Evolutionary conservation across 352 stramenopile species (phyloP).

Genomic region (Globisporangium spiculum): DNA sequence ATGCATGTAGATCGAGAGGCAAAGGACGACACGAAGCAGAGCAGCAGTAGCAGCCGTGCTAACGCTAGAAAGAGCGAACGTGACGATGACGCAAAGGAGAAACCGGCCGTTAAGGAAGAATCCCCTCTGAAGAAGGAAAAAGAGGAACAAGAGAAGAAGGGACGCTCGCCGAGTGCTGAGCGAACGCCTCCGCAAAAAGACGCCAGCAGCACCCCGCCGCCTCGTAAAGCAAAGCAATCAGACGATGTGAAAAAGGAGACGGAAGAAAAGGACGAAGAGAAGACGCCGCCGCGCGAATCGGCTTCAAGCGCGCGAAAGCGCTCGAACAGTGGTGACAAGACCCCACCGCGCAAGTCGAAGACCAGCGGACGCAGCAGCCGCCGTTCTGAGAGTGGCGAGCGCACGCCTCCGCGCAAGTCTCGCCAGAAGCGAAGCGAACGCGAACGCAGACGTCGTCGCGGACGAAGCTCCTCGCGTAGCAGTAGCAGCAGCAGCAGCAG

Average conservation of each 20-base stretch:
- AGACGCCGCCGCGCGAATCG: constrained; percentile 7
- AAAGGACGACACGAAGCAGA: background rate
- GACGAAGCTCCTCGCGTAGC: constrained; percentile 8
- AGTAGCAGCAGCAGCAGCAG: constrained; percentile 1
- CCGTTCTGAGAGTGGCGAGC: constrained; percentile 12
- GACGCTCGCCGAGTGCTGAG: constrained; percentile 9
- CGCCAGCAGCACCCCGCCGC: background rate
- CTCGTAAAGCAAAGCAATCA: background rate
- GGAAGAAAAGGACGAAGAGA: background rate
- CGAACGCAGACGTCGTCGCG: constrained; percentile 7
- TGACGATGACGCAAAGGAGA: background rate
- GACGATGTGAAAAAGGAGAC: background rate
- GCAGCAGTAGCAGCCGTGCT: background rate
- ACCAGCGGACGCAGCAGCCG: background rate
- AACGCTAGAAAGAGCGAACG: background rate
- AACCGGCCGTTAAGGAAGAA: background rate
- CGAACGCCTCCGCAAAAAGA: constrained; percentile 8
- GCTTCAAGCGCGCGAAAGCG: constrained; percentile 1
- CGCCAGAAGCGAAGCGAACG: constrained; percentile 9
- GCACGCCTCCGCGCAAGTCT: constrained; percentile 10
- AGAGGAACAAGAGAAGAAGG: background rate
- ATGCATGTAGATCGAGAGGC: background rate
- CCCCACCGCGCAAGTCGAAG: constrained; percentile 34
- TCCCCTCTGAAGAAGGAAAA: background rate
- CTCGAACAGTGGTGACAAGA: constrained; percentile 19